These are phyloP conservation scores for Neonectria neomacrospora DNA, from an alignment of 2,329 filamentous ascomycete species.

Conservation along the genomic window DNA sequence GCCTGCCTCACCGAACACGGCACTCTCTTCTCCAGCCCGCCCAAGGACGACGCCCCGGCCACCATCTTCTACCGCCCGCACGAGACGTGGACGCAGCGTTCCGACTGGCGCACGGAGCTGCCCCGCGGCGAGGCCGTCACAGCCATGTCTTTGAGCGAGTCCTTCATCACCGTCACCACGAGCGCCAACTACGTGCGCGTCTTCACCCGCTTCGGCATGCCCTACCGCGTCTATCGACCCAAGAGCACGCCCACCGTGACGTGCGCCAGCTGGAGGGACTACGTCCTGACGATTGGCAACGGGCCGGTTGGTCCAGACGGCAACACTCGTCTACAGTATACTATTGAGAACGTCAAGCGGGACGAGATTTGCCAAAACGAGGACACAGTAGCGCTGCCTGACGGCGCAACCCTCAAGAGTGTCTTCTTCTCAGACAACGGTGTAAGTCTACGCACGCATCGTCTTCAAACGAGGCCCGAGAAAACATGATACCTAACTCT, in stretches of 20 bases:
- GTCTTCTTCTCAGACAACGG: conserved; percentile 94
- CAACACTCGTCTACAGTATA: conserved; percentile 82
- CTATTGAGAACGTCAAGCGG: conserved; percentile 92
- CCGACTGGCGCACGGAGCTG: conserved; percentile 90
- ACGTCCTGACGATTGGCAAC: conserved; percentile 95
- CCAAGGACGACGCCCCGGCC: conserved; percentile 73
- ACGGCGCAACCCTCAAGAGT: conserved; percentile 77
- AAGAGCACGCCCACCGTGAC: conserved; percentile 92
- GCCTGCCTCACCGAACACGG: conserved; percentile 90
- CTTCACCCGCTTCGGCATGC: conserved; percentile 92
- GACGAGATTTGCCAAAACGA: conserved; percentile 96
- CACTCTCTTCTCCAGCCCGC: conserved; percentile 84
- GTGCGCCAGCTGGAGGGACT: conserved; percentile 94
- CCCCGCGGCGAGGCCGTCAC: conserved; percentile 87
- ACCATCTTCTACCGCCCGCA: conserved; percentile 96
- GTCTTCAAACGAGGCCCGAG: background rate
- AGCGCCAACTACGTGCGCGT: conserved; percentile 89
- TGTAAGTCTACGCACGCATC: conserved; percentile 60
- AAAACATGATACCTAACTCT: conserved; percentile 15
- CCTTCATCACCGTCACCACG: conserved; percentile 90
- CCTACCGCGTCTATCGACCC: conserved; percentile 88
- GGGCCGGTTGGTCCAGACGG: conserved; percentile 85
- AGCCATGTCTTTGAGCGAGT: conserved; percentile 90
- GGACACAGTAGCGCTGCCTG: conserved; percentile 86
- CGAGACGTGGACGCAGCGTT: conserved; percentile 92